A percentile compares a stretch with the other conserved stretches of the same genome.
These are phyloP conservation scores for Curvularia sp. DNA, from an alignment of 2,329 filamentous ascomycete genomes.

Conservation along the genomic window DNA sequence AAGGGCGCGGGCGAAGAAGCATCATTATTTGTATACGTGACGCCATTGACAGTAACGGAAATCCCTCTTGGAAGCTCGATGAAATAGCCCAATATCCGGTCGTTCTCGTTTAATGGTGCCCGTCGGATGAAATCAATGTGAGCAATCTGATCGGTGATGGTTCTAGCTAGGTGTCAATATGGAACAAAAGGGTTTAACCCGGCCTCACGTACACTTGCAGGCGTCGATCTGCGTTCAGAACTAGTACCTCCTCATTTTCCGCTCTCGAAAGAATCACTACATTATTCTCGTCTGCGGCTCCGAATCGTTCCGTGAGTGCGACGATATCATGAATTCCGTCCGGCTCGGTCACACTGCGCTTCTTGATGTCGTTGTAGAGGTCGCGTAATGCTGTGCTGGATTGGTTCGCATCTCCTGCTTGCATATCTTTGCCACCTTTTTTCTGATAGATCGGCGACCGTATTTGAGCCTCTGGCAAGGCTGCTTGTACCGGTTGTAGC, in stretches of 20 bases:
- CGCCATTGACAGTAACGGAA: slow-evolving; percentile 27
- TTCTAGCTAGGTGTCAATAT: slow-evolving; percentile 6
- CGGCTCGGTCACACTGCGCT: neutral
- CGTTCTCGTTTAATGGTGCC: neutral
- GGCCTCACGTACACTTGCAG: slow-evolving; percentile 15
- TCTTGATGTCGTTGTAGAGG: slow-evolving; percentile 18
- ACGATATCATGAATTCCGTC: neutral
- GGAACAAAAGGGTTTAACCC: neutral
- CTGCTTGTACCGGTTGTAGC: slow-evolving; percentile 2
- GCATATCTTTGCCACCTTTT: slow-evolving; percentile 1
- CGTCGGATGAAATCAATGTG: slow-evolving; percentile 12
- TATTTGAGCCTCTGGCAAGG: slow-evolving; percentile 12
- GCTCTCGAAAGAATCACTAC: slow-evolving; percentile 14
- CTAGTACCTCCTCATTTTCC: neutral
- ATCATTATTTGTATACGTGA: slow-evolving; percentile 21
- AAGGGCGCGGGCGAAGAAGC: slow-evolving; percentile 1
- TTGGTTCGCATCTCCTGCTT: neutral
- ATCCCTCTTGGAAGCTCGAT: slow-evolving; percentile 18
- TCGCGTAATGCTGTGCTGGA: slow-evolving; percentile 10
- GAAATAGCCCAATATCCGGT: slow-evolving; percentile 12
- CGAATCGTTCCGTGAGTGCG: slow-evolving; percentile 5
- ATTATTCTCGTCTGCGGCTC: neutral
- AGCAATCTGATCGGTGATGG: neutral
- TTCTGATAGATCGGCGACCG: slow-evolving; percentile 15
- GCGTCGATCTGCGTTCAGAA: slow-evolving; percentile 7